phyloP scores from a whole-genome alignment of 2,329 filamentous ascomycete genomes.

The Monosporascus sp. region DNA sequence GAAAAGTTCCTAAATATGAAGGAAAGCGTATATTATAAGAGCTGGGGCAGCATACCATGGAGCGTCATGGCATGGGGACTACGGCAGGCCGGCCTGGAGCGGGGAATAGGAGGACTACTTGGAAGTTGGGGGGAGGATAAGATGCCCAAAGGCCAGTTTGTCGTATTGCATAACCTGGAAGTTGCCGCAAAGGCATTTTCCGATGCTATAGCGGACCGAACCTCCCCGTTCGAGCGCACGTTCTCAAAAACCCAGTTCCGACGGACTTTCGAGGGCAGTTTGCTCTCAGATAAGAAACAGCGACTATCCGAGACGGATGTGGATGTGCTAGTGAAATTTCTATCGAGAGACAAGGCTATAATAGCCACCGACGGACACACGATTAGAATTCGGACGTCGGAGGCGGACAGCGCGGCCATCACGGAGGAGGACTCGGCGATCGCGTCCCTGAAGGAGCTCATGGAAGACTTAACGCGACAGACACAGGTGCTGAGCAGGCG shows the following conservation, averaged over 20 bases:
- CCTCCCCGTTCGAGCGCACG: conserved; percentile 57
- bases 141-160: conserved; percentile 57
- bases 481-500: conserved; percentile 62
- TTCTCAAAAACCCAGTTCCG: conserved; percentile 63
- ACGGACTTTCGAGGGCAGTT: conserved; percentile 46
- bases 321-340: conserved; percentile 62
- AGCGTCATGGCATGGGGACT: conserved; percentile 70
- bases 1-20: conserved; percentile 59
- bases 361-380: conserved; percentile 59
- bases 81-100: conserved; percentile 59
- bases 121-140: conserved; percentile 40
- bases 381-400: conserved; percentile 64
- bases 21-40: conserved; percentile 66
- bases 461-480: conserved; percentile 68
- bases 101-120: conserved; percentile 28
- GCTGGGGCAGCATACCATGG: conserved; percentile 66
- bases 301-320: conserved; percentile 59
- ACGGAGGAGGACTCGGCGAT: conserved; percentile 76
- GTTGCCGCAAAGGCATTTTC: conserved; percentile 50
- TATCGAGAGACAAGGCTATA: conserved; percentile 60
- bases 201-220: conserved; percentile 35
- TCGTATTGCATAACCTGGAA: conserved; percentile 59
- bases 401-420: conserved; percentile 41
- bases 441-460: conserved; percentile 75
- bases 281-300: conserved; percentile 38